These are phyloP conservation scores for Penicillium lagena DNA, from an alignment of 495 filamentous ascomycete species.

Conservation along the genomic window DNA sequence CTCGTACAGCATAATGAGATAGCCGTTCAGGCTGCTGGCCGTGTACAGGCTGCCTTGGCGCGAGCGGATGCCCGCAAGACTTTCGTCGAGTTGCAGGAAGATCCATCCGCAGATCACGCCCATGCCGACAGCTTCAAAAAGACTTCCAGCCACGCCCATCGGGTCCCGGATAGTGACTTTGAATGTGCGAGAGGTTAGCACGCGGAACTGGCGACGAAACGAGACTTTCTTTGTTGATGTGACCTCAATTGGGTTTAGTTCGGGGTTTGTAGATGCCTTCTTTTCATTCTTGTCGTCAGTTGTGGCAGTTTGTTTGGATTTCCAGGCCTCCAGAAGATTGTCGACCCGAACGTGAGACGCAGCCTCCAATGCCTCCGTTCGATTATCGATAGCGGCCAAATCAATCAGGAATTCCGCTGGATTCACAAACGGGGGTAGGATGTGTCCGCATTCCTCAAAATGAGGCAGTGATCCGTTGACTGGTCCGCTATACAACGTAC, in stretches of 20 bases:
- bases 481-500: conserved; percentile 57
- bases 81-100: conserved; percentile 54
- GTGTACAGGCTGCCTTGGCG: conserved; percentile 65
- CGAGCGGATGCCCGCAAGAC: conserved; percentile 51
- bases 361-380: conserved; percentile 53
- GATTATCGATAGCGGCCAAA: conserved; percentile 62
- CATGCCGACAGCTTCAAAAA: conserved; percentile 61
- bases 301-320: conserved; percentile 10
- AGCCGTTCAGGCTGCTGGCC: conserved; percentile 60
- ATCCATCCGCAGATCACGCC: conserved; percentile 64
- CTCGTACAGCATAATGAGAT: conserved; percentile 67
- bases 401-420: conserved; percentile 71
- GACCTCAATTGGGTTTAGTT: not conserved
- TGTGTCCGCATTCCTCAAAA: conserved; percentile 49
- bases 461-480: conserved; percentile 46
- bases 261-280: not conserved
- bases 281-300: not conserved
- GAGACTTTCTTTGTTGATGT: conserved; percentile 21
- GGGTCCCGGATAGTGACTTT: conserved; percentile 65
- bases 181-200: conserved; percentile 60
- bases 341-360: conserved; percentile 50
- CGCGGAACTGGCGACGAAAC: conserved; percentile 52
- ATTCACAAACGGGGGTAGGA: conserved; percentile 61
- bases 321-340: conserved; percentile 49
- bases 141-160: conserved; percentile 59